A percentile compares a stretch with the other conserved stretches of the same genome.
Evolutionary conservation across 2,329 filamentous ascomycete genomes (phyloP).

Genomic region (Neofusicoccum sp.): DNA sequence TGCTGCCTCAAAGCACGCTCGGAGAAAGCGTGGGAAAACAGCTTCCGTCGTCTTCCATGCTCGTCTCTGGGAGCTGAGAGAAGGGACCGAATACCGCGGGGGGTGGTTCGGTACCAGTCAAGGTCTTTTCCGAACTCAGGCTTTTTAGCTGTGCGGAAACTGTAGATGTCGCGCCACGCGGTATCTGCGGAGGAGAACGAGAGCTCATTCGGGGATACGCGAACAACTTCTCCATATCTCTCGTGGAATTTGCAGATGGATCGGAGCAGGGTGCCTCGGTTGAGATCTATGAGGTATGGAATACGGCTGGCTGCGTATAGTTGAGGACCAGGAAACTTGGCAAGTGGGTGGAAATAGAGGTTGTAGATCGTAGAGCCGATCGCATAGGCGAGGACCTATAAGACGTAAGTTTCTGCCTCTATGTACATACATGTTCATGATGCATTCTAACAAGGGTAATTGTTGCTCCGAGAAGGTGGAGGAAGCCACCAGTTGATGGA

Average conservation of each 20-base stretch:
- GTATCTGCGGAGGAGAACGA: slow-evolving; percentile 47
- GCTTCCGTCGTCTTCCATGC: no score
- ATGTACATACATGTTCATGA: no score
- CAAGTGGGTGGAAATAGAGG: slow-evolving; percentile 33
- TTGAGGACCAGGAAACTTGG: slow-evolving; percentile 35
- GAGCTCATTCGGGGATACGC: slow-evolving; percentile 45
- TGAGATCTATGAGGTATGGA: slow-evolving; percentile 33
- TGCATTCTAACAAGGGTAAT: no score
- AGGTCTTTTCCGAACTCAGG: slow-evolving; percentile 32
- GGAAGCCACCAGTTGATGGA: no score
- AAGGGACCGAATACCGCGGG: slow-evolving; percentile 30
- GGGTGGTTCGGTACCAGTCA: slow-evolving; percentile 34
- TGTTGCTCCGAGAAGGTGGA: no score
- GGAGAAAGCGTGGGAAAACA: slow-evolving; percentile 45
- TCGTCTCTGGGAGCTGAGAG: no score
- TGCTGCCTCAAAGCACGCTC: slow-evolving; percentile 44
- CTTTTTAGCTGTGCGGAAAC: slow-evolving; percentile 30
- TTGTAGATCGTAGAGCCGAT: slow-evolving; percentile 19
- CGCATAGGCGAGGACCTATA: neutral
- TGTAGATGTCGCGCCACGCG: slow-evolving; percentile 41
- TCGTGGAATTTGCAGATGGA: slow-evolving; percentile 39
- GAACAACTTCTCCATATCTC: slow-evolving; percentile 46
- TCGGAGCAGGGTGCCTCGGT: slow-evolving; percentile 31
- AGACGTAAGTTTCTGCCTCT: no score
- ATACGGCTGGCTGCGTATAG: slow-evolving; percentile 34